A percentile compares a stretch with the other conserved stretches of the same genome.
These are phyloP conservation scores for Colletotrichum chrysophilum DNA, from an alignment of 2,329 filamentous ascomycete genomes.

Conservation along the genomic window DNA sequence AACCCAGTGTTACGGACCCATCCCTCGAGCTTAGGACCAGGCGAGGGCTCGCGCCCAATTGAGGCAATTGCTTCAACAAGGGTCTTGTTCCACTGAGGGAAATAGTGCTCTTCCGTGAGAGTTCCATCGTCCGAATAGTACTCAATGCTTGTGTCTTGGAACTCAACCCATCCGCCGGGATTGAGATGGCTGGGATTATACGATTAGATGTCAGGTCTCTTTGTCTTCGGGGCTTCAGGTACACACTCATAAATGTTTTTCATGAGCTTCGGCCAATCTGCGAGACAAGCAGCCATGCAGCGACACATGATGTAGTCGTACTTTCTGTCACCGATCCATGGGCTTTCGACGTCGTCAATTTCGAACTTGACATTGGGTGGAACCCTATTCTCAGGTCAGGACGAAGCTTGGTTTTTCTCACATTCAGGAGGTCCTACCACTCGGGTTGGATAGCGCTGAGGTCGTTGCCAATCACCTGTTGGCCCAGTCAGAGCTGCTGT, in stretches of 20 bases:
- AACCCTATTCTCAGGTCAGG: slow-evolving; percentile 18
- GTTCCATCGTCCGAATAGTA: slow-evolving; percentile 32
- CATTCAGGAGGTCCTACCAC: slow-evolving; percentile 18
- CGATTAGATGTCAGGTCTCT: not conserved
- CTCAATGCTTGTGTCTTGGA: slow-evolving; percentile 27
- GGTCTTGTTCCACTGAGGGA: slow-evolving; percentile 24
- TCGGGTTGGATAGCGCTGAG: slow-evolving; percentile 34
- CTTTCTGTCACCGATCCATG: slow-evolving; percentile 26
- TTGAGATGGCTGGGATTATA: slow-evolving; percentile 29
- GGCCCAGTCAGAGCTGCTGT: slow-evolving; percentile 35
- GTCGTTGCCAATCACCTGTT: slow-evolving; percentile 31
- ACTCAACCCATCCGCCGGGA: not conserved
- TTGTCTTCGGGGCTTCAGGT: not conserved
- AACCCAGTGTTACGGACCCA: slow-evolving; percentile 42
- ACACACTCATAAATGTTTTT: slow-evolving; percentile 25
- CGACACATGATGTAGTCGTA: slow-evolving; percentile 43
- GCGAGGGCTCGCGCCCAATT: slow-evolving; percentile 26
- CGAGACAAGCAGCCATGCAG: slow-evolving; percentile 34
- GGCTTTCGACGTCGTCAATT: slow-evolving; percentile 38
- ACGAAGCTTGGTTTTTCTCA: not conserved
- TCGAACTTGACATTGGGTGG: slow-evolving; percentile 40
- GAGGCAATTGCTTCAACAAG: slow-evolving; percentile 22
- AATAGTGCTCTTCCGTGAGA: slow-evolving; percentile 24
- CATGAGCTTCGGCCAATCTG: slow-evolving; percentile 32
- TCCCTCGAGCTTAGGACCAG: slow-evolving; percentile 25